Percentiles rank a stretch among this genome's conserved stretches.
These are phyloP conservation scores for Podaxis carcinomalis DNA, from an alignment of 768 basidiomycete species.

Conservation along the genomic window DNA sequence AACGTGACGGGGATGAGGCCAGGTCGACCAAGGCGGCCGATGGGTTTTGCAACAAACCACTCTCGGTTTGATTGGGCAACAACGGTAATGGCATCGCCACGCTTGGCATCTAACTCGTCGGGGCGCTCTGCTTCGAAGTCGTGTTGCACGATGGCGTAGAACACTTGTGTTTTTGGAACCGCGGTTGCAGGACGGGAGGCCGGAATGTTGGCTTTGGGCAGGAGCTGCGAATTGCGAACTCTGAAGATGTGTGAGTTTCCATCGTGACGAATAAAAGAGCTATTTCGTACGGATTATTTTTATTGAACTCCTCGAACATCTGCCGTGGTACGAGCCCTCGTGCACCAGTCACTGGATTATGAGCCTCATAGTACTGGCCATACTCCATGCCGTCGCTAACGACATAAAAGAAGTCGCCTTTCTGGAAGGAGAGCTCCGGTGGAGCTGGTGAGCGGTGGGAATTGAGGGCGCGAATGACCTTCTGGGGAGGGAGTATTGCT, in stretches of 20 bases:
- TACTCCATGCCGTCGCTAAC: conserved; percentile 61
- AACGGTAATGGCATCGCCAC: conserved; percentile 91
- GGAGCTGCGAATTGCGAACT: conserved; percentile 39
- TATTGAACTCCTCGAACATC: conserved; percentile 89
- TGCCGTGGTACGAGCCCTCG: conserved; percentile 85
- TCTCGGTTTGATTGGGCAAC: conserved; percentile 99
- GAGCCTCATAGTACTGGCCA: conserved; percentile 83
- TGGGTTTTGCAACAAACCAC: conserved; percentile 99
- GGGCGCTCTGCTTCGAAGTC: conserved; percentile 94
- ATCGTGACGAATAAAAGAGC: conserved; percentile 7
- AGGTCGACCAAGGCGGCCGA: conserved; percentile 89
- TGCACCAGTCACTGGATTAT: conserved; percentile 89
- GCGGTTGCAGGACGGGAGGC: conserved; percentile 17
- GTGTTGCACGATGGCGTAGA: conserved; percentile 93
- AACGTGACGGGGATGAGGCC: conserved; percentile 97
- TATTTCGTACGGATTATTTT: conserved; percentile 57
- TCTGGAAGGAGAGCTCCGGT: conserved; percentile 83
- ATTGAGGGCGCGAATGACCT: conserved; percentile 85
- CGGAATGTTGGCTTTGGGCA: conserved; percentile 14
- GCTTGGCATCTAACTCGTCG: conserved; percentile 93
- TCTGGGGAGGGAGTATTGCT: conserved; percentile 82
- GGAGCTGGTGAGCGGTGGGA: conserved; percentile 66
- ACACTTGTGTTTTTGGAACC: conserved; percentile 51
- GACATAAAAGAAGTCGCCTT: conserved; percentile 98
- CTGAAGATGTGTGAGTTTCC: conserved; percentile 22